Conservation (phyloP, 257 asterid species). For the Solanum infundibuliforme region DNA sequence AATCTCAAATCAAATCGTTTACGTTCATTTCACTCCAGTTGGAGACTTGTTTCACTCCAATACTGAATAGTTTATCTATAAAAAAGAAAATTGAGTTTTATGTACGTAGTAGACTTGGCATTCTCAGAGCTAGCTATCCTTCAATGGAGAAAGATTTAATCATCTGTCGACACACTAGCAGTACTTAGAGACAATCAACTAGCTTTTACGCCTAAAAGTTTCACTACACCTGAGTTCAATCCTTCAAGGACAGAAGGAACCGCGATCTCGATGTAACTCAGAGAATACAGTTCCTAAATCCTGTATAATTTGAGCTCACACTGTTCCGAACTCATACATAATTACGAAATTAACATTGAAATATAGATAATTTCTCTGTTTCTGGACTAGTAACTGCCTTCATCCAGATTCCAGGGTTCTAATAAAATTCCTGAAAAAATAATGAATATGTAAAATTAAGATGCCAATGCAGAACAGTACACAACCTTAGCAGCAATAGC, state of each 20-base stretch:
- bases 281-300: background rate
- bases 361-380: background rate
- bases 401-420: background rate
- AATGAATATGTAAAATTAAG: background rate
- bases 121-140: background rate
- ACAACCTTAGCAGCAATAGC: slow-evolving; percentile 48
- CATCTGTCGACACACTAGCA: background rate
- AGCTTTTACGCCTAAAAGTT: background rate
- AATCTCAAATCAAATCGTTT: background rate
- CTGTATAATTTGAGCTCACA: background rate
- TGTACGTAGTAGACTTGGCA: background rate
- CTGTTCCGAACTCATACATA: background rate
- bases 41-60: background rate
- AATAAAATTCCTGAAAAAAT: background rate
- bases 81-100: background rate
- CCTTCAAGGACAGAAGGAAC: background rate
- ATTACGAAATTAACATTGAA: background rate
- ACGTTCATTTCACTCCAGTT: background rate
- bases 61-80: background rate
- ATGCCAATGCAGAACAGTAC: background rate
- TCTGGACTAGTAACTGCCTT: background rate
- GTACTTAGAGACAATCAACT: background rate
- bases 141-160: background rate
- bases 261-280: background rate
- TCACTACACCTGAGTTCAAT: background rate